Conservation (phyloP, 2,329 filamentous ascomycete genomes). For the Ceratocystis huliohia region DNA sequence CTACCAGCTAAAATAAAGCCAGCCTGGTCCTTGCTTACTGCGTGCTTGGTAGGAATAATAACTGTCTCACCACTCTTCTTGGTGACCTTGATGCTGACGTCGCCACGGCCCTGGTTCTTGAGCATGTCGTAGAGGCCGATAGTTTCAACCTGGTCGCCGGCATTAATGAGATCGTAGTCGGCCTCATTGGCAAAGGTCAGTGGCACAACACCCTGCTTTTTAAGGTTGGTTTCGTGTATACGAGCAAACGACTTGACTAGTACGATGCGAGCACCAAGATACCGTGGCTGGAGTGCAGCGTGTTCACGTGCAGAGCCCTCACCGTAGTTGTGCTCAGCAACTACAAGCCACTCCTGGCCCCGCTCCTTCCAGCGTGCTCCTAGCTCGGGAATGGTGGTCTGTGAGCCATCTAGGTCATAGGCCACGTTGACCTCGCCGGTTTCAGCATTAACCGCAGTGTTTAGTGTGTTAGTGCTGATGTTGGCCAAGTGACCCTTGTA, state of each 20-base stretch:
- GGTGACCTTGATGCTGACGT: conserved; percentile 58
- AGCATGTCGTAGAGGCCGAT: conserved; percentile 76
- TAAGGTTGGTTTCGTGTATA: conserved; percentile 90
- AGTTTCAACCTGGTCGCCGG: conserved; percentile 72
- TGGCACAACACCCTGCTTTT: conserved; percentile 95
- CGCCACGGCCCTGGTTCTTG: conserved; percentile 60
- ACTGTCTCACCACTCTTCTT: conserved; percentile 48
- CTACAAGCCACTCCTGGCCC: conserved; percentile 74
- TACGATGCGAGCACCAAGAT: conserved; percentile 73
- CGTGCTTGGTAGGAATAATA: conserved; percentile 68
- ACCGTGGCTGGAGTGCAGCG: conserved; percentile 80
- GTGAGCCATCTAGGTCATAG: conserved; percentile 68
- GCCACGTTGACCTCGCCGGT: conserved; percentile 88
- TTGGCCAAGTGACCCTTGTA: conserved; percentile 99
- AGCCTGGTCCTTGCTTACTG: conserved; percentile 79
- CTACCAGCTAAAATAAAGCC: conserved; percentile 87
- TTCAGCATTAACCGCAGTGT: conserved; percentile 82
- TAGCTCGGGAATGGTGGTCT: conserved; percentile 73
- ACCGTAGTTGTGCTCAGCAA: conserved; percentile 96
- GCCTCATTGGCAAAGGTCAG: conserved; percentile 78
- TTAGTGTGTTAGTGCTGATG: conserved; percentile 93
- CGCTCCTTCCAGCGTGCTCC: conserved; percentile 69
- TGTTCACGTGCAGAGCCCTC: conserved; percentile 84
- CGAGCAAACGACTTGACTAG: conserved; percentile 78
- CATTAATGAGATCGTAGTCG: conserved; percentile 74